Conservation (phyloP, 78 protist genomes). For the Trichosphaerium sp. region DNA sequence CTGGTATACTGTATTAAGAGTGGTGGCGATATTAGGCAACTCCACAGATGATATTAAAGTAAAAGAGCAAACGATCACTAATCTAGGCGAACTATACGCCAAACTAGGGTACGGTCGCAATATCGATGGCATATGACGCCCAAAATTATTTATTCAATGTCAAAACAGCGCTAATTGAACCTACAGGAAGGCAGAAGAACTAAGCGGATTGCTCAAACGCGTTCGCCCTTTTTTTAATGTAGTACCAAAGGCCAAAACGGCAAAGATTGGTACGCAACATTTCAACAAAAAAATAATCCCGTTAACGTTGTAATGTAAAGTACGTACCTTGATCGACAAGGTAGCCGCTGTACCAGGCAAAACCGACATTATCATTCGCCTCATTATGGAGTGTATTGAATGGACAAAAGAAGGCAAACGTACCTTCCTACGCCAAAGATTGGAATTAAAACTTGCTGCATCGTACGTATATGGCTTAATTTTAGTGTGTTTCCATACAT, state of each 20-base stretch:
- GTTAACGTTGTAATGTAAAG: slow-evolving; percentile 2
- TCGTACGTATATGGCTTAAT: slow-evolving; percentile 15
- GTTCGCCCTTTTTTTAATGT: slow-evolving; percentile 43
- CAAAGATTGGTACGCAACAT: slow-evolving; percentile 55
- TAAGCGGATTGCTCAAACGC: slow-evolving; percentile 16
- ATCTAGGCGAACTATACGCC: slow-evolving; percentile 29
- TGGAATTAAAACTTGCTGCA: slow-evolving; percentile 70
- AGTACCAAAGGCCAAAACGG: slow-evolving; percentile 86
- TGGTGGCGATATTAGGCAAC: too few species aligned
- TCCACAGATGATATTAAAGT: too few species aligned
- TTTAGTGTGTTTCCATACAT: not conserved
- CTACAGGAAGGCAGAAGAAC: not conserved
- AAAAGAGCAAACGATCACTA: slow-evolving; percentile 41
- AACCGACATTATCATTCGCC: slow-evolving; percentile 20
- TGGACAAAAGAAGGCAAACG: slow-evolving; percentile 89
- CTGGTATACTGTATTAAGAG: too few species aligned
- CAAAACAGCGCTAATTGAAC: not conserved
- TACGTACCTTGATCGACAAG: slow-evolving; percentile 52
- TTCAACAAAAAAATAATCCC: too few species aligned
- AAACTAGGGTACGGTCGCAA: slow-evolving; percentile 2
- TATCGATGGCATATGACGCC: not conserved
- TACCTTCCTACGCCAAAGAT: slow-evolving; percentile 88
- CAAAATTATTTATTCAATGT: not conserved
- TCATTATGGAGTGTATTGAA: slow-evolving; percentile 71
- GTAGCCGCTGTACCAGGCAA: slow-evolving; percentile 31